Conservation (phyloP, 306 rosid species). For the Gastrolobium villosum region DNA sequence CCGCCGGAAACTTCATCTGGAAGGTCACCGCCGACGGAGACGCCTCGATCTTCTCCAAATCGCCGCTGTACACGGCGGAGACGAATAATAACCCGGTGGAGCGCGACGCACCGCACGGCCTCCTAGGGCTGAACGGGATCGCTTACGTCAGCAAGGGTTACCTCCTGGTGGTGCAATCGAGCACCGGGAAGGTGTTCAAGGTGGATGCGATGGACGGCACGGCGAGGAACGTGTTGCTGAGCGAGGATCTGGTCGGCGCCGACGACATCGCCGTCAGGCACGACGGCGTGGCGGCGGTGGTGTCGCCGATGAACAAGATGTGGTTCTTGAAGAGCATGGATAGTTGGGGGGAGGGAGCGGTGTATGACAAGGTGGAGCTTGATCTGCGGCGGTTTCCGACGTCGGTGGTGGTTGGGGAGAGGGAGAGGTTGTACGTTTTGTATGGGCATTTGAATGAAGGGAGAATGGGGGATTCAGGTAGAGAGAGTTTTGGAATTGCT, state of each 20-base stretch:
- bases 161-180: constrained; percentile 79
- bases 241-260: constrained; percentile 63
- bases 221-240: constrained; percentile 62
- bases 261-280: constrained; percentile 62
- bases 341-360: constrained; percentile 72
- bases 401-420: constrained; percentile 60
- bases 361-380: constrained; percentile 66
- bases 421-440: constrained; percentile 70
- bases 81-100: constrained; percentile 29
- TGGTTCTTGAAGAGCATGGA: constrained; percentile 82
- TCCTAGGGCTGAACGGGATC: constrained; percentile 74
- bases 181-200: constrained; percentile 80
- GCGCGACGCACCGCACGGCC: constrained; percentile 8
- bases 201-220: constrained; percentile 73
- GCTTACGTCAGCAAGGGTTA: constrained; percentile 84
- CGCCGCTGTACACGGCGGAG: constrained; percentile 51
- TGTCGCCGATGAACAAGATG: constrained; percentile 50
- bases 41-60: constrained; percentile 68
- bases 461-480: constrained; percentile 40
- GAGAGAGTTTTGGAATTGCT: constrained; percentile 72
- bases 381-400: constrained; percentile 65
- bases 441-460: constrained; percentile 79
- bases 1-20: constrained; percentile 82
- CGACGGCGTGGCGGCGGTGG: constrained; percentile 72
- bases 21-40: constrained; percentile 63